A percentile compares a stretch with the other conserved stretches of the same genome.
These are phyloP conservation scores for Kodamaea fukazawae DNA, from an alignment of 805 yeast species.

Conservation along the genomic window DNA sequence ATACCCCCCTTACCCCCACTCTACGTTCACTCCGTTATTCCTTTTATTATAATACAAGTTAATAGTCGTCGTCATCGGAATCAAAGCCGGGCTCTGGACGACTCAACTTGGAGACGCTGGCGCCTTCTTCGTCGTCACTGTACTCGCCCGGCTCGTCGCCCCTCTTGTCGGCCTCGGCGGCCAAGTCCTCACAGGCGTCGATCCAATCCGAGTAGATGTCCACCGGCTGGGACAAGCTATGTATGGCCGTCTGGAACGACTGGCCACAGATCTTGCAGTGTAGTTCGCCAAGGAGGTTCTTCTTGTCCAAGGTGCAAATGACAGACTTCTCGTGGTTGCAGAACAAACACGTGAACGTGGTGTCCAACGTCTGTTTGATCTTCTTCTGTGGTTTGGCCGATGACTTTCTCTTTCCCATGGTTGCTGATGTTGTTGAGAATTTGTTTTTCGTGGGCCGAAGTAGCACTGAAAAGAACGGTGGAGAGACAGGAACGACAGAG, in stretches of 20 bases:
- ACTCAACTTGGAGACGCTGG: background rate
- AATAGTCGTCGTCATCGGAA: slow-evolving; percentile 8
- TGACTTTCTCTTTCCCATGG: slow-evolving; percentile 78
- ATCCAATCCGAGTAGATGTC: slow-evolving; percentile 98
- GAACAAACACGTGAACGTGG: slow-evolving; percentile 84
- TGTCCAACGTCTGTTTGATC: slow-evolving; percentile 73
- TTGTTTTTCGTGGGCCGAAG: slow-evolving; percentile 1
- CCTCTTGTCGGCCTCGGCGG: slow-evolving; percentile 52
- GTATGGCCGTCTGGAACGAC: slow-evolving; percentile 83
- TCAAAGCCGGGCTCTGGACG: slow-evolving; percentile 4
- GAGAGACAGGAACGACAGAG: background rate
- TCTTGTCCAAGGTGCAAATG: slow-evolving; percentile 83
- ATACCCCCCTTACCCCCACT: background rate
- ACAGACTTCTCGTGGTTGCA: slow-evolving; percentile 96
- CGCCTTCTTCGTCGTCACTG: slow-evolving; percentile 33
- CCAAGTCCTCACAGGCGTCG: slow-evolving; percentile 90
- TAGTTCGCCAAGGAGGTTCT: slow-evolving; percentile 75
- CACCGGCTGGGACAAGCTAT: slow-evolving; percentile 81
- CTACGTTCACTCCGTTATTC: background rate
- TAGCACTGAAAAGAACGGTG: background rate
- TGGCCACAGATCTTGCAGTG: slow-evolving; percentile 95
- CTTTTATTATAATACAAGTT: background rate
- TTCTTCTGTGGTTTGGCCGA: slow-evolving; percentile 78
- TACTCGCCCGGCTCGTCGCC: slow-evolving; percentile 25
- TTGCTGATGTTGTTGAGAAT: slow-evolving; percentile 3